Evolutionary conservation across 2,329 filamentous ascomycete species (phyloP).

Genomic region (Aureobasidium namibiae): DNA sequence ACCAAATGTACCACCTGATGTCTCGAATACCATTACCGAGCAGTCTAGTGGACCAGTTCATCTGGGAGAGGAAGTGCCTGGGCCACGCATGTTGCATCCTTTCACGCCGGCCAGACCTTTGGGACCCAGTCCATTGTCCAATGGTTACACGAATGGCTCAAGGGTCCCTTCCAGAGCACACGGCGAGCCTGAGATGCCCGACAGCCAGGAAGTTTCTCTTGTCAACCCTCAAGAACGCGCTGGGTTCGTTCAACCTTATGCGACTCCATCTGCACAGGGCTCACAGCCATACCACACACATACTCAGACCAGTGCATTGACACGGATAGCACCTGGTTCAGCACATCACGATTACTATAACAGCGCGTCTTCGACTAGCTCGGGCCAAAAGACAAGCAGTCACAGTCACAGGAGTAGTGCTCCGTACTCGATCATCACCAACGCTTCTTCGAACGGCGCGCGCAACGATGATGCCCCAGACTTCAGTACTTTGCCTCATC

Average conservation of each 20-base stretch:
- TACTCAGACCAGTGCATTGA: slow-evolving; percentile 57
- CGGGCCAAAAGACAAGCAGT: slow-evolving; percentile 62
- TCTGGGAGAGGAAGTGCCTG: slow-evolving; percentile 58
- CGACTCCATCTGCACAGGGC: slow-evolving; percentile 20
- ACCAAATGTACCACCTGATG: slow-evolving; percentile 32
- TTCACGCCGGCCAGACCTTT: slow-evolving; percentile 45
- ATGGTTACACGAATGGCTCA: slow-evolving; percentile 45
- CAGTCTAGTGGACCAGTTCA: slow-evolving; percentile 39
- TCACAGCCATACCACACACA: slow-evolving; percentile 42
- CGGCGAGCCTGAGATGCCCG: slow-evolving; percentile 38
- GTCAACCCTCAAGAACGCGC: slow-evolving; percentile 26
- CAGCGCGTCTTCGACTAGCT: slow-evolving; percentile 80
- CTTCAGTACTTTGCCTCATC: slow-evolving; percentile 41
- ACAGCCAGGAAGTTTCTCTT: slow-evolving; percentile 29
- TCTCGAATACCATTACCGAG: slow-evolving; percentile 34
- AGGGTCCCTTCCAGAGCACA: slow-evolving; percentile 30
- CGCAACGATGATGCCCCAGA: slow-evolving; percentile 44
- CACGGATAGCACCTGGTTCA: slow-evolving; percentile 50
- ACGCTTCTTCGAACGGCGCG: slow-evolving; percentile 51
- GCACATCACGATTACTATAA: slow-evolving; percentile 61
- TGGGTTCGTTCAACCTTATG: slow-evolving; percentile 20
- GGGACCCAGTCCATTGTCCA: slow-evolving; percentile 52
- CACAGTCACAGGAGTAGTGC: slow-evolving; percentile 42
- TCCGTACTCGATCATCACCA: slow-evolving; percentile 33
- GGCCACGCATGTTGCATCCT: slow-evolving; percentile 34